Percentiles rank a stretch among this genome's conserved stretches.
Conservation (phyloP, 2,329 filamentous ascomycete genomes). For the Aschersonia sp. region DNA sequence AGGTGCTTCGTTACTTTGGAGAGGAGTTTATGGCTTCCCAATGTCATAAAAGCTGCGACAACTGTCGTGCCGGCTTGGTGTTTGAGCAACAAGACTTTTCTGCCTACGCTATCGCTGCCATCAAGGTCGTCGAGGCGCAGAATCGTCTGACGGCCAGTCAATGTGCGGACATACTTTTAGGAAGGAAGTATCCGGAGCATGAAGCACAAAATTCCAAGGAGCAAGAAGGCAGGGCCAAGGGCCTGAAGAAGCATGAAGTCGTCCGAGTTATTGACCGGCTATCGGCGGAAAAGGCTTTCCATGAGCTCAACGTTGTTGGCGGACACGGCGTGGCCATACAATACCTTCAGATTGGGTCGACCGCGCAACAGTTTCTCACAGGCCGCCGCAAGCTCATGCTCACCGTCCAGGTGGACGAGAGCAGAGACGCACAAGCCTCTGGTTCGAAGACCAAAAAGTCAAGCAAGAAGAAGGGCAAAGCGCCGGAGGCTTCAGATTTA, state of each 20-base stretch:
- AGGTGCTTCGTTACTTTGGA: constrained; percentile 88
- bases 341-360: constrained; percentile 44
- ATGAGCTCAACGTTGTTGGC: constrained; percentile 45
- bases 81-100: constrained; percentile 70
- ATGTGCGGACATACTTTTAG: constrained; percentile 73
- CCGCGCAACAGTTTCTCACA: constrained; percentile 26
- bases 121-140: constrained; percentile 51
- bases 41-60: constrained; percentile 72
- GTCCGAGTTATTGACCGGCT: constrained; percentile 75
- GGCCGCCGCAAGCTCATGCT: constrained; percentile 31
- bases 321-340: constrained; percentile 53
- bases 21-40: constrained; percentile 61
- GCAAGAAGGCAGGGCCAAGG: constrained; percentile 53
- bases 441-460: constrained; percentile 19
- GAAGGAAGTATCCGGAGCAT: constrained; percentile 46
- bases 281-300: constrained; percentile 56
- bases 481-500: constrained; percentile 24
- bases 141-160: constrained; percentile 57
- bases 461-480: constrained; percentile 19
- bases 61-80: constrained; percentile 59
- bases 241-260: constrained; percentile 59
- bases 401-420: constrained; percentile 22
- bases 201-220: constrained; percentile 37
- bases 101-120: constrained; percentile 52
- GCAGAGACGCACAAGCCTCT: constrained; percentile 13